Conservation (phyloP, 805 yeast species). For the Grigorovia humatica region DNA sequence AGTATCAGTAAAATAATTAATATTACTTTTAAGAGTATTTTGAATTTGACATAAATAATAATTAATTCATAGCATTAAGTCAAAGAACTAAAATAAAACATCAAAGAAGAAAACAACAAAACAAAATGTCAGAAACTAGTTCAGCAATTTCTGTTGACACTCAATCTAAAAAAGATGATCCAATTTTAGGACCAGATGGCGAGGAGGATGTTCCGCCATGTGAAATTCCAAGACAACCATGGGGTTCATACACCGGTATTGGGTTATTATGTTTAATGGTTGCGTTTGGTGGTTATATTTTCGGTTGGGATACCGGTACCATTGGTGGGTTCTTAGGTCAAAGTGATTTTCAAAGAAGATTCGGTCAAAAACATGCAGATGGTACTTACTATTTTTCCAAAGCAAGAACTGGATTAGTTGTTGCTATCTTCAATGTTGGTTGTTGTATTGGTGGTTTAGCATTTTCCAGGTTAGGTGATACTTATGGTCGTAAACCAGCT, state of each 20-base stretch:
- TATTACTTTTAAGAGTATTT: too few species aligned
- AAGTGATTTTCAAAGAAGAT: constrained; percentile 43
- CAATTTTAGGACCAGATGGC: background rate
- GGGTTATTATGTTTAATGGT: constrained; percentile 25
- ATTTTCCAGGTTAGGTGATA: constrained; percentile 49
- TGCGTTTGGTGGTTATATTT: constrained; percentile 32
- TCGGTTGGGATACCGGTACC: constrained; percentile 70
- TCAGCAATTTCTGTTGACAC: background rate
- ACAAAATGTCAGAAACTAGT: background rate
- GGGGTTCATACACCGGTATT: constrained; percentile 27
- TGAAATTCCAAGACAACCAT: constrained; percentile 26
- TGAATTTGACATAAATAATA: too few species aligned
- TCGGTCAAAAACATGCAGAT: constrained; percentile 34
- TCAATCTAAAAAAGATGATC: background rate
- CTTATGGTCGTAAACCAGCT: constrained; percentile 56
- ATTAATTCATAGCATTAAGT: too few species aligned
- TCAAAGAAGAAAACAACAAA: background rate
- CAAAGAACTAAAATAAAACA: too few species aligned
- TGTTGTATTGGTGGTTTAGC: constrained; percentile 65
- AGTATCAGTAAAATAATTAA: too few species aligned
- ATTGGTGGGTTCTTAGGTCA: constrained; percentile 61
- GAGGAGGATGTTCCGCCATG: background rate
- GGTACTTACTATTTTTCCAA: constrained; percentile 36
- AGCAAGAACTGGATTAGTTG: constrained; percentile 40
- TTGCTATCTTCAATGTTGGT: constrained; percentile 58